Base-by-base conservation (phyloP, 2,329 filamentous ascomycete genomes). In the Metarhizium guizhouense region DNA sequence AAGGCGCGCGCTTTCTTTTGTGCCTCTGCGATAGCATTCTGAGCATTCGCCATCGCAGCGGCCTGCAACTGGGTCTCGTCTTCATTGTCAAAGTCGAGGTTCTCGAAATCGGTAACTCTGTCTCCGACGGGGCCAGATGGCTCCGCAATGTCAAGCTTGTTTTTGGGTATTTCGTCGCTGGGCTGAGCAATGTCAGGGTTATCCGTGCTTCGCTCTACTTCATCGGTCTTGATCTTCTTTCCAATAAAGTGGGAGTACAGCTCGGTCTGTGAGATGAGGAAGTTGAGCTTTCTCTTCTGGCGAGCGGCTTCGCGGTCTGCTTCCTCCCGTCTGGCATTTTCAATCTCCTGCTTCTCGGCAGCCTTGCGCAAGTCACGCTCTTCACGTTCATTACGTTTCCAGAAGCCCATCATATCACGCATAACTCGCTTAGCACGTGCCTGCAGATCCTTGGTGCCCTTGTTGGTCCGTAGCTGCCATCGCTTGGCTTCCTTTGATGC, bases 371-470 rank as follows among this genome's bases (percentile, higher is more conserved):
- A 78, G 70, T 99, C 94, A 58, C 94, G 89, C 70, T 99, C 94
- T 69, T 99, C 94, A 54, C 93, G 88, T 72, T 99, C 94, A 70
- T 99, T 99, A 56, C 93, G 87, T 74, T 97, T 97, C 94, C 94
- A 99, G 80, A 97, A 99, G 56, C 89, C 85, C 82, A 96, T 94
- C 94, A 99, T 99, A 74, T 99, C 94, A 68, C 94, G 85, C 94
- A 99, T 99, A 57, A 93, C 93, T 62, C 94, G 88, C 79, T 99
- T 99, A 57, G 94, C 94, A 51, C 94, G 85, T 47, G 94, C 94
- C 69, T 97, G 94, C 4, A 95, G 88, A 71, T 99, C 94, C 72
- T 99, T 99, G 70, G 89, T 94, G 67, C 92, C 95, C 80, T 99
- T 97, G 77, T 99, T 99, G 54, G 94, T 99, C 47, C 91, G 88